phyloP scores from a whole-genome alignment of 495 filamentous ascomycete species.

The Talaromyces liani region DNA sequence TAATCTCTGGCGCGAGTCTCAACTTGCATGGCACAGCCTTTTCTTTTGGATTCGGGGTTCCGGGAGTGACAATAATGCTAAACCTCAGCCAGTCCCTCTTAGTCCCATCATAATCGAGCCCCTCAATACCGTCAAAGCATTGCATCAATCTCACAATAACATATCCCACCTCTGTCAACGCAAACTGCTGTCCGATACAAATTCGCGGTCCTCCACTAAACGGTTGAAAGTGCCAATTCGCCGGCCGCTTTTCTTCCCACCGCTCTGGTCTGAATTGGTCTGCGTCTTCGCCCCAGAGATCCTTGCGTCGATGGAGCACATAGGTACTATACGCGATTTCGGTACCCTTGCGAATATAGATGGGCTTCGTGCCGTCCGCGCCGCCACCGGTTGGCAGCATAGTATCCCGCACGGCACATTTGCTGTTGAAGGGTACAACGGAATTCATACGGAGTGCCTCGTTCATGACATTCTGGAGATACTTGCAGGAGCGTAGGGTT shows the following conservation, averaged over 20 bases:
- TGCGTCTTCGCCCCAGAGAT: slow-evolving; percentile 45
- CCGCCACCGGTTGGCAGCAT: slow-evolving; percentile 38
- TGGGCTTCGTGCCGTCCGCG: slow-evolving; percentile 23
- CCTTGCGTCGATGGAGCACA: slow-evolving; percentile 44
- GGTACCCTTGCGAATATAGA: slow-evolving; percentile 32
- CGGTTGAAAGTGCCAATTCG: slow-evolving; percentile 50
- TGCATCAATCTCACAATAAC: slow-evolving; percentile 39
- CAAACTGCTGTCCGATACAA: slow-evolving; percentile 48
- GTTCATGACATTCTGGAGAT: slow-evolving; percentile 36
- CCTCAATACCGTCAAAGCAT: slow-evolving; percentile 3
- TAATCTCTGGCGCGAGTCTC: not conserved
- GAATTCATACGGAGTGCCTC: slow-evolving; percentile 48
- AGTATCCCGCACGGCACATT: slow-evolving; percentile 37
- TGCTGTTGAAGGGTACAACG: slow-evolving; percentile 41
- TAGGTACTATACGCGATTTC: slow-evolving; percentile 35
- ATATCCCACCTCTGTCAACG: slow-evolving; percentile 53
- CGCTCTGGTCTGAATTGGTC: slow-evolving; percentile 46
- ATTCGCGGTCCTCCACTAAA: slow-evolving; percentile 60
- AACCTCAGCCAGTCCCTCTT: not conserved
- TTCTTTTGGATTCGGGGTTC: not conserved
- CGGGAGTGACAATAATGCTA: not conserved
- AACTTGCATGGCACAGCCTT: not conserved
- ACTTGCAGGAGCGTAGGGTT: slow-evolving; percentile 38
- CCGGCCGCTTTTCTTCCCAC: slow-evolving; percentile 34
- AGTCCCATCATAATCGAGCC: not conserved